These are phyloP conservation scores for Theobroma cacao DNA, from an alignment of 345 rosid species.

Conservation along the genomic window DNA sequence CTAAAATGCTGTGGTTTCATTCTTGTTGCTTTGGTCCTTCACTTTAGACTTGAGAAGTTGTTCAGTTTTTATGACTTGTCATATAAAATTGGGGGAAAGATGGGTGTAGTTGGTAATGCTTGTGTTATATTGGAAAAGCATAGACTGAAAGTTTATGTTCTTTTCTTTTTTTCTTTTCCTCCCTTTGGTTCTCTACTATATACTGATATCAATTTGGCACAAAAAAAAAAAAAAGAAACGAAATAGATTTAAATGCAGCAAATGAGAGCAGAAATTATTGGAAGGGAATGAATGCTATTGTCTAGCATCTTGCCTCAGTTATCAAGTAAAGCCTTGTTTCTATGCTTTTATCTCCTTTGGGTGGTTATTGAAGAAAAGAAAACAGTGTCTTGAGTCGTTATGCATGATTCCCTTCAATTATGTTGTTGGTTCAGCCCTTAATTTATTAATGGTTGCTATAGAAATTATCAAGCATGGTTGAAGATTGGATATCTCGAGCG, in stretches of 20 bases:
- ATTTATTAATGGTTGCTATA: constrained; percentile 23
- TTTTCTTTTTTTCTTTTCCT: background rate
- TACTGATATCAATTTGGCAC: background rate
- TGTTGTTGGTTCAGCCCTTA: background rate
- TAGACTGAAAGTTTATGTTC: background rate
- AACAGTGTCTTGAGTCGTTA: background rate
- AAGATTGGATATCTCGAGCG: constrained; percentile 97
- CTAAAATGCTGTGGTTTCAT: background rate
- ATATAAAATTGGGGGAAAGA: background rate
- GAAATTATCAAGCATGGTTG: constrained; percentile 96
- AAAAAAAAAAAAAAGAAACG: background rate
- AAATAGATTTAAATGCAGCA: background rate
- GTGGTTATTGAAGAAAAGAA: background rate
- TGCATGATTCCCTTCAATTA: background rate
- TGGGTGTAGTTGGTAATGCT: background rate
- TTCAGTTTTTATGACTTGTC: background rate
- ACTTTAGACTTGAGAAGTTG: background rate
- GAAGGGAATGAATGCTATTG: background rate
- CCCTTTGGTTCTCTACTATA: background rate
- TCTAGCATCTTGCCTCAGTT: background rate
- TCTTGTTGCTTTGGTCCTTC: background rate
- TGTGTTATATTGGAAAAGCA: background rate
- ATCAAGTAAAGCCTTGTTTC: background rate
- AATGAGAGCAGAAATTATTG: background rate
- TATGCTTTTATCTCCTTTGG: background rate